Evolutionary conservation across 1,284 basidiomycete species (phyloP).

Genomic region (Pascua guehoae): DNA sequence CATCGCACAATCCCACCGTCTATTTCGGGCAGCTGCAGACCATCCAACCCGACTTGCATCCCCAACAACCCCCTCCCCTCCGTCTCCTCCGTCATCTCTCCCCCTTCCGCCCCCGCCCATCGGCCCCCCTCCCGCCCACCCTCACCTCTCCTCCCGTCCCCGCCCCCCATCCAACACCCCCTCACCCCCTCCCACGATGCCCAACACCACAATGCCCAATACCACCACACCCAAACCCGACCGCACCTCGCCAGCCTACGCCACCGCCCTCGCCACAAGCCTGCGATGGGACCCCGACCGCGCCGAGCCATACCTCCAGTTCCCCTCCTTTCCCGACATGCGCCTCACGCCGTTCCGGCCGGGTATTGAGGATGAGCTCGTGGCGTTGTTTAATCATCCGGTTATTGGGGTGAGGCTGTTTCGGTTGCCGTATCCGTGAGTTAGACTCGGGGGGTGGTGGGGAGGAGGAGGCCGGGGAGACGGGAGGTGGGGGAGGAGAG

Average conservation of each 20-base stretch:
- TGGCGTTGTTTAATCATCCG: constrained; percentile 24
- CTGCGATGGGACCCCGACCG: constrained; percentile 23
- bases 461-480: constrained; percentile 10
- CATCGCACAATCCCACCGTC: no score
- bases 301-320: constrained; percentile 27
- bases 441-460: no score
- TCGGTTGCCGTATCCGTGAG: constrained; percentile 25
- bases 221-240: neutral
- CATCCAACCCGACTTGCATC: no score
- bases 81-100: no score
- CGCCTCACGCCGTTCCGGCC: constrained; percentile 19
- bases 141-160: no score
- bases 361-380: constrained; percentile 20
- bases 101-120: no score
- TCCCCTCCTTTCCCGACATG: constrained; percentile 21
- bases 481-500: constrained; percentile 7
- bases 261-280: constrained; percentile 1
- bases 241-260: constrained; percentile 4
- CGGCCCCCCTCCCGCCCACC: no score
- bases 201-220: neutral
- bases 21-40: no score
- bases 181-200: neutral
- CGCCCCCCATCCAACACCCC: no score
- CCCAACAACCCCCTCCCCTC: no score
- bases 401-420: constrained; percentile 20